Percentiles rank a stretch among this genome's conserved stretches.
Conservation (phyloP, 2,329 filamentous ascomycete genomes). For the Pseudopyrenochaeta lycopersici region DNA sequence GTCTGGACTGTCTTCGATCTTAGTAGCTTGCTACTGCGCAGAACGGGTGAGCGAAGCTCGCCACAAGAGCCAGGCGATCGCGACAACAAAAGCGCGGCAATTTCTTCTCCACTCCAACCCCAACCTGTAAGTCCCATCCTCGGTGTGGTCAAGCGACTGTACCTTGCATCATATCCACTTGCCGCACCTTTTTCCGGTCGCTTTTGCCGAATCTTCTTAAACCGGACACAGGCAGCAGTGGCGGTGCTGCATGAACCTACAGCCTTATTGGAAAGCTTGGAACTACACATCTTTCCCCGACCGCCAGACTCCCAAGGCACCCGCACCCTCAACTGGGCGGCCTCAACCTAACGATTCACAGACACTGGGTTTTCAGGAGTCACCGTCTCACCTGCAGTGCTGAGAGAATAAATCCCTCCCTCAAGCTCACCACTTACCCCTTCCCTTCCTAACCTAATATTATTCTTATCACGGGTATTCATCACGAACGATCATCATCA, state of each 20-base stretch:
- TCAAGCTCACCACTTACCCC: not conserved
- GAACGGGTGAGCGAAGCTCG: not conserved
- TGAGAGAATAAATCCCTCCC: slow-evolving; percentile 3
- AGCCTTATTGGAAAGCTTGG: slow-evolving; percentile 10
- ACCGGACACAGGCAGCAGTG: slow-evolving; percentile 15
- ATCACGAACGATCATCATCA: not conserved
- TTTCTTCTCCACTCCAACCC: not conserved
- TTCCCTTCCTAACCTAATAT: not conserved
- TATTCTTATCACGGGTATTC: not conserved
- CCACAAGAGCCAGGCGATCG: not conserved
- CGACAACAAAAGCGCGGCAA: not conserved
- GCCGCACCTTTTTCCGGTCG: not conserved
- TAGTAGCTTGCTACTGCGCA: slow-evolving; percentile 1
- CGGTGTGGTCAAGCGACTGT: slow-evolving; percentile 3
- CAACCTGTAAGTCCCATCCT: not conserved
- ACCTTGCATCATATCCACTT: slow-evolving; percentile 1
- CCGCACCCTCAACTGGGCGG: slow-evolving; percentile 2
- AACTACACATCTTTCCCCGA: slow-evolving; percentile 4
- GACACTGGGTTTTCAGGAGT: not conserved
- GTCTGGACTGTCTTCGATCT: not conserved
- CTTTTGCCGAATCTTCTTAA: slow-evolving; percentile 9
- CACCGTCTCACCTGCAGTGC: not conserved
- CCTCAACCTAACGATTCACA: slow-evolving; percentile 3
- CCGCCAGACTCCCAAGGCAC: slow-evolving; percentile 8
- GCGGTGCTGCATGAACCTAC: slow-evolving; percentile 20